Conservation (phyloP, 352 stramenopile species). For the Phytophthora crassamura region DNA sequence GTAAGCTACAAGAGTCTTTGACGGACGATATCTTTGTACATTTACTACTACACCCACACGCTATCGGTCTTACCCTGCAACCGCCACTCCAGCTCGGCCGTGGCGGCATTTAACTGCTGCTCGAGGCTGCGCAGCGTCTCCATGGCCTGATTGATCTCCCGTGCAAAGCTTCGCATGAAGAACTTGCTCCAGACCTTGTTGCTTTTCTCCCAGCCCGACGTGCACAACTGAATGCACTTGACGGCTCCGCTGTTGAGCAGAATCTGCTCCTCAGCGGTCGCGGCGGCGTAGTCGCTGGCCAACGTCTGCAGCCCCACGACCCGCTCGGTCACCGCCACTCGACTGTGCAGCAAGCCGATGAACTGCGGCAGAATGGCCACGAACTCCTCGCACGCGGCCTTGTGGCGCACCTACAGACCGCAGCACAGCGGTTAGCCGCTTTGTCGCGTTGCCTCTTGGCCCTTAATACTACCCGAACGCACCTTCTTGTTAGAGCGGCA, state of each 20-base stretch:
- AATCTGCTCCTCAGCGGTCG: not conserved
- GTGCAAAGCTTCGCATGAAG: slow-evolving; percentile 24
- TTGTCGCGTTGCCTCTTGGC: not conserved
- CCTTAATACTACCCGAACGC: not conserved
- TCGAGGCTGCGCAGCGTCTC: slow-evolving; percentile 7
- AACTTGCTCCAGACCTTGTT: slow-evolving; percentile 27
- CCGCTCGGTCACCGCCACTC: slow-evolving; percentile 18
- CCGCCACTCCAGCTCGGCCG: slow-evolving; percentile 21
- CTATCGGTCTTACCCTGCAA: slow-evolving; percentile 10
- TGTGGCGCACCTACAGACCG: slow-evolving; percentile 1
- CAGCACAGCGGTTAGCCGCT: not conserved
- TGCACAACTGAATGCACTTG: slow-evolving; percentile 19
- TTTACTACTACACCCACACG: slow-evolving; percentile 22
- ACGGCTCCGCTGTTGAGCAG: slow-evolving; percentile 21
- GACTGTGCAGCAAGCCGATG: slow-evolving; percentile 16
- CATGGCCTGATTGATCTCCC: slow-evolving; percentile 19
- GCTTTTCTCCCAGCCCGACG: slow-evolving; percentile 10
- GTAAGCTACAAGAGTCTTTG: too few relatives aligned
- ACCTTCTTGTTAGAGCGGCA: slow-evolving; percentile 31
- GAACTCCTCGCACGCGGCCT: slow-evolving; percentile 11
- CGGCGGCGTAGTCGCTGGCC: slow-evolving; percentile 18
- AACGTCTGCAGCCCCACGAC: slow-evolving; percentile 16
- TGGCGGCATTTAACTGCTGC: slow-evolving; percentile 9
- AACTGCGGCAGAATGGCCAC: slow-evolving; percentile 18
- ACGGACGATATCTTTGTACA: not conserved